Percentiles rank a stretch among this genome's conserved stretches.
Conservation (phyloP, 2,329 filamentous ascomycete species). For the Calcarisporium arbuscula region DNA sequence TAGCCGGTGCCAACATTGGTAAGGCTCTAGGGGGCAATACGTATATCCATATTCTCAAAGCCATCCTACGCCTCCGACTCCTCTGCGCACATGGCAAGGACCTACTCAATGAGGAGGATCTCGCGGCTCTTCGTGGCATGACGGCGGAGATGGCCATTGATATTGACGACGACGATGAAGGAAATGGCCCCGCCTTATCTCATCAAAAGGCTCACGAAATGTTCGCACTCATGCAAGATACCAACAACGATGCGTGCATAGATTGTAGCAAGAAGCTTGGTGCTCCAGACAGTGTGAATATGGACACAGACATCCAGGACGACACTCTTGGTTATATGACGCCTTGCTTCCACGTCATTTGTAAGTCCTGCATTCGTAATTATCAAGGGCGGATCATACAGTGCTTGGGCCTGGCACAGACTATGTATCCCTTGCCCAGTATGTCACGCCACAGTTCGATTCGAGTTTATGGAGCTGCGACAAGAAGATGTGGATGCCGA, state of each 20-base stretch:
- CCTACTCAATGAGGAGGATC: conserved; percentile 75
- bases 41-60: conserved; percentile 91
- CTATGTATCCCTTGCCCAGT: conserved; percentile 57
- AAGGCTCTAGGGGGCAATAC: conserved; percentile 72
- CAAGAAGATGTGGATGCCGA: conserved; percentile 52
- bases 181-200: conserved; percentile 50
- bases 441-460: conserved; percentile 59
- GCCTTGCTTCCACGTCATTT: conserved; percentile 81
- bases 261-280: conserved; percentile 62
- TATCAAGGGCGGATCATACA: conserved; percentile 49
- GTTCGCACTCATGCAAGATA: conserved; percentile 77
- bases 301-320: conserved; percentile 53
- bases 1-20: conserved; percentile 52
- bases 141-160: conserved; percentile 84
- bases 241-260: conserved; percentile 67
- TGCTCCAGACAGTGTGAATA: conserved; percentile 46
- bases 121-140: conserved; percentile 72
- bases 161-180: conserved; percentile 71
- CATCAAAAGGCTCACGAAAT: conserved; percentile 77
- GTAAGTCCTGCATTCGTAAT: conserved; percentile 60
- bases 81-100: conserved; percentile 95
- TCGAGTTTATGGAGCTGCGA: conserved; percentile 62
- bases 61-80: conserved; percentile 80
- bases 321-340: conserved; percentile 73
- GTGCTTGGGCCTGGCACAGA: conserved; percentile 28